Conservation (phyloP, 139 green algal genomes). For the Volvox africanus region DNA sequence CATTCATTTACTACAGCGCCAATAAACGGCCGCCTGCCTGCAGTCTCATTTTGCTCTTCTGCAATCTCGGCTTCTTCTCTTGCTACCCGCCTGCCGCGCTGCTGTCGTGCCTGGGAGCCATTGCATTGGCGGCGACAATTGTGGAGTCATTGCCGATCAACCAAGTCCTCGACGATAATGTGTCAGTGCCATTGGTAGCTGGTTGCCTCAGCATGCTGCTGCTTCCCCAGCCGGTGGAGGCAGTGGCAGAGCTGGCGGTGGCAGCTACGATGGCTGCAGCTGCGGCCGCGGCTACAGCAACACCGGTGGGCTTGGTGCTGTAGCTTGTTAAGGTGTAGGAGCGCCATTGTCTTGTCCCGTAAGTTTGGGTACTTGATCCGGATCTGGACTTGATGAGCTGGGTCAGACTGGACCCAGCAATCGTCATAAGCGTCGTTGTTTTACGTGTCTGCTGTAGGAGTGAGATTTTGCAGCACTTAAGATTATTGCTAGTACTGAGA, state of each 20-base stretch:
- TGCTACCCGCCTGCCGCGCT: constrained; percentile 45
- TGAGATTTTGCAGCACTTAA: too few species aligned
- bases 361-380: too few species aligned
- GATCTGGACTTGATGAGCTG: too few species aligned
- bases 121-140: constrained; percentile 72
- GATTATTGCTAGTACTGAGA: too few species aligned
- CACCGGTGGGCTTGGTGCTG: background rate
- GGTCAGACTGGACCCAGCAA: too few species aligned
- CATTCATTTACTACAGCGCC: too few species aligned
- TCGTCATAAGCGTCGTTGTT: too few species aligned
- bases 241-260: constrained; percentile 2
- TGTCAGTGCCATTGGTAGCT: constrained; percentile 85
- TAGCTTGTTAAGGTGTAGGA: background rate
- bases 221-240: constrained; percentile 50
- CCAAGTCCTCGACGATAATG: constrained; percentile 91
- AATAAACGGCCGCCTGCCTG: background rate
- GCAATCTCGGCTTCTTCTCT: constrained; percentile 67
- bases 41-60: constrained; percentile 70
- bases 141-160: constrained; percentile 92
- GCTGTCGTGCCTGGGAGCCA: constrained; percentile 60
- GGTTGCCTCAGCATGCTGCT: constrained; percentile 47
- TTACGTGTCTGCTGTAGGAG: too few species aligned
- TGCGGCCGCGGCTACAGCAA: background rate
- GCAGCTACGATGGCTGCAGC: background rate
- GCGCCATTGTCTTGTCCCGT: too few species aligned